Evolutionary conservation across 1,284 basidiomycete genomes (phyloP).

Genomic region (Phenoliferia sp.): DNA sequence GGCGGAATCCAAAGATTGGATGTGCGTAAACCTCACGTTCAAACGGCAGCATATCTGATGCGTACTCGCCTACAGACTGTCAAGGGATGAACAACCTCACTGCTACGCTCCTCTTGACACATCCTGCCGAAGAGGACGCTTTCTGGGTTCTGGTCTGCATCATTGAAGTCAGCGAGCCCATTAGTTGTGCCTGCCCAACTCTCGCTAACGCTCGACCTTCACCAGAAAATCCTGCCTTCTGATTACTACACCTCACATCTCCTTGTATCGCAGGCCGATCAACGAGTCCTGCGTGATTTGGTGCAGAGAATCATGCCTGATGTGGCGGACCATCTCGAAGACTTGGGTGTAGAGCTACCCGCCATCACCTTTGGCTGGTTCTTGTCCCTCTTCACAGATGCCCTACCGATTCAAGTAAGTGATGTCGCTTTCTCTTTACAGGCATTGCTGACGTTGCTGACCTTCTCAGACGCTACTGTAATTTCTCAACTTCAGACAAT

Average conservation of each 20-base stretch:
- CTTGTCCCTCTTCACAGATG: conserved; percentile 91
- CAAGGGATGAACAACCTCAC: conserved; percentile 94
- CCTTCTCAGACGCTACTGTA: conserved; percentile 62
- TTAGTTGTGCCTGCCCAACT: conserved; percentile 75
- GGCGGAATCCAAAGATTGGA: conserved; percentile 43
- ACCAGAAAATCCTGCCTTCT: conserved; percentile 43
- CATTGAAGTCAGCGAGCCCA: conserved; percentile 72
- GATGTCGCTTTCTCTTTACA: background rate
- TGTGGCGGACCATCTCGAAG: conserved; percentile 62
- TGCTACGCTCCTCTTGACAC: conserved; percentile 84
- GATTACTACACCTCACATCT: conserved; percentile 46
- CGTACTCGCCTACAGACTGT: conserved; percentile 45
- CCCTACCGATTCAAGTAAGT: conserved; percentile 84
- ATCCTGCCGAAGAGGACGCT: conserved; percentile 91
- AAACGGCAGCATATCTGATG: conserved; percentile 29
- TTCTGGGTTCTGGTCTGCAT: conserved; percentile 93
- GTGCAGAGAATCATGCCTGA: conserved; percentile 70
- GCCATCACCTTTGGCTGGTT: conserved; percentile 99
- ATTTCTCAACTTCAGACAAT: background rate
- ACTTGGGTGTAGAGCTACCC: conserved; percentile 80
- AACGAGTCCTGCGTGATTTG: conserved; percentile 81
- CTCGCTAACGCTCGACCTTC: conserved; percentile 16
- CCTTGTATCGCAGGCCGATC: conserved; percentile 82
- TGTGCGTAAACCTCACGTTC: conserved; percentile 31
- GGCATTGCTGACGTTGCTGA: conserved; percentile 6